Evolutionary conservation across 2,329 filamentous ascomycete species (phyloP), one percentile per base, ranked within the genome.

Genomic region (Pseudogymnoascus sp.): DNA sequence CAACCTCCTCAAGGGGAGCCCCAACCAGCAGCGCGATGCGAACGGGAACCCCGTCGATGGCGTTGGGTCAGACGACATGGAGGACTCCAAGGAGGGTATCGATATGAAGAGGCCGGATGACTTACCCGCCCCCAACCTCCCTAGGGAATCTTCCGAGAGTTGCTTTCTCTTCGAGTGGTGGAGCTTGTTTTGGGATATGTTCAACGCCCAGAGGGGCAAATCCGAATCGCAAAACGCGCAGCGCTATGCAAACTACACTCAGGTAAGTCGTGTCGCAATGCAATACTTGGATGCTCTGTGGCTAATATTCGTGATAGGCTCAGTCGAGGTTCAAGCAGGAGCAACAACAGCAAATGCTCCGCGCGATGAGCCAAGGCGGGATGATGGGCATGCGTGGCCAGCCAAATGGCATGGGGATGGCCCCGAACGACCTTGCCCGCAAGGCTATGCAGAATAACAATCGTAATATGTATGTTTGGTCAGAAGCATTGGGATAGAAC

Each of bases 111-210:
- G 89, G 47, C 90, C 90, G 0, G 84, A 87, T 63, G 92, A 96
- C 71, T 82, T 97, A 40, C 93, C 93, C 4, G 81, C 84, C 5
- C 87, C 91, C 11, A 86, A 85, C 66, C 79, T 91, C 5, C 85
- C 87, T 11, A 82, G 80, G 73, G 82, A 83, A 59, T 80, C 80
- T 65, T 82, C 82, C 62, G 89, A 88, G 70, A 89, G 84, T 66
- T 91, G 90, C 25, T 97, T 99, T 72, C 80, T 99, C n/a, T 89
- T 91, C 69, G 94, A 97, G 72, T 99, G 94, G 94, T 99, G 95
- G 79, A 91, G 88, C 72, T 83, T 97, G 61, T 99, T 99, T 75
- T 97, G 92, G 92, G 94, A 99, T 71, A 91, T 97, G 69, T 95
- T 90, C 76, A 86, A 86, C 72, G 91, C 91, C 63, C 90, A 93